phyloP scores from a whole-genome alignment of 176 grass and related monocot species.

The Oryza brachyantha region DNA sequence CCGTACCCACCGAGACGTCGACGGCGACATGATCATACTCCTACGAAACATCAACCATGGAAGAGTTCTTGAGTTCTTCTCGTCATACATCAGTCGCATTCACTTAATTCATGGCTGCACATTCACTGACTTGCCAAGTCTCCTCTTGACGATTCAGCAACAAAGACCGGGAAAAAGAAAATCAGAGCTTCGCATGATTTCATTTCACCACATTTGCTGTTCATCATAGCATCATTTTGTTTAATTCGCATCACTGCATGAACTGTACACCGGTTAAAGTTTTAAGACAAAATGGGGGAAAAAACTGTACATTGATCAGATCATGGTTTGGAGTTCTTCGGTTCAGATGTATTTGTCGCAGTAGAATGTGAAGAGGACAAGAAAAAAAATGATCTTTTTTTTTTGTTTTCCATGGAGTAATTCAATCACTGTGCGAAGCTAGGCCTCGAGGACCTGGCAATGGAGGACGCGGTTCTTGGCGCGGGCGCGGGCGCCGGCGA shows the following conservation, averaged over 20 bases:
- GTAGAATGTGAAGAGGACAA: background rate
- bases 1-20: background rate
- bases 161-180: too few relatives aligned
- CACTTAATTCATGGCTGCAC: background rate
- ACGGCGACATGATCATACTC: background rate
- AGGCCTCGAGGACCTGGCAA: constrained; percentile 83
- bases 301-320: background rate
- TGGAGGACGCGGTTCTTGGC: constrained; percentile 58
- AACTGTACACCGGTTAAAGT: background rate
- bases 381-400: background rate
- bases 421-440: background rate
- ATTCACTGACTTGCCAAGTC: too few relatives aligned
- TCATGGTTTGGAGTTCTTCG: background rate
- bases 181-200: too few relatives aligned
- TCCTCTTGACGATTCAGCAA: too few relatives aligned
- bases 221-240: too few relatives aligned
- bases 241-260: background rate
- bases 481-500: constrained; percentile 50
- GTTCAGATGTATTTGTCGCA: background rate
- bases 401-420: background rate
- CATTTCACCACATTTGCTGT: too few relatives aligned
- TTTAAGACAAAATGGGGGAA: background rate
- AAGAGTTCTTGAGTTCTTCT: background rate
- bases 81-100: background rate
- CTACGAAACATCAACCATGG: background rate